Conservation (phyloP, 202 grass and related monocot genomes). For the Digitaria exilis region DNA sequence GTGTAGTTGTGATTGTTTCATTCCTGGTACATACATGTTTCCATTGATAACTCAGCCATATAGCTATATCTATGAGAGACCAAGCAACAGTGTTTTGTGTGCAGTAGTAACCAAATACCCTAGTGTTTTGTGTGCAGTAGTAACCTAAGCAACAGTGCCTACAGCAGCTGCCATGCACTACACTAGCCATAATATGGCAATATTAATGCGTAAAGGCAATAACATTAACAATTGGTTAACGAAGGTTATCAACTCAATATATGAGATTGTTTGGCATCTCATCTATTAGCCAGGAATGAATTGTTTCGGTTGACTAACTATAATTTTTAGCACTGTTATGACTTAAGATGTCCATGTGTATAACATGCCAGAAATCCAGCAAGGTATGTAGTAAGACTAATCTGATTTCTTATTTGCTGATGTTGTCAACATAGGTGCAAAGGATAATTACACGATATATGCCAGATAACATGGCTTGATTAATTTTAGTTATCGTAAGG, state of each 20-base stretch:
- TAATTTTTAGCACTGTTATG: not conserved
- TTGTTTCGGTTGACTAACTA: not conserved
- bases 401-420: slow-evolving; percentile 2
- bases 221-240: not conserved
- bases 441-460: not conserved
- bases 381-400: not conserved
- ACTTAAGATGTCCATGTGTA: not conserved
- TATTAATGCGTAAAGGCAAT: not conserved
- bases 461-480: not conserved
- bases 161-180: not conserved
- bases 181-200: not conserved
- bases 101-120: too few species aligned
- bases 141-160: not conserved
- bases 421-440: not conserved
- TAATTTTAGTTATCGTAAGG: not conserved
- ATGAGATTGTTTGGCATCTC: not conserved
- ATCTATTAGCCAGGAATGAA: not conserved
- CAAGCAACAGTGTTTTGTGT: too few species aligned
- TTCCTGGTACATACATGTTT: too few species aligned
- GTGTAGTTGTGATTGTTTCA: too few species aligned
- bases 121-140: not conserved
- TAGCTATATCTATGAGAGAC: too few species aligned
- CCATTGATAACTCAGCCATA: too few species aligned
- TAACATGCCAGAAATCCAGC: not conserved
- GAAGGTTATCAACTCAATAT: not conserved